Base-by-base conservation (phyloP, 257 asterid species). In the Jaltomata sinuosa region DNA sequence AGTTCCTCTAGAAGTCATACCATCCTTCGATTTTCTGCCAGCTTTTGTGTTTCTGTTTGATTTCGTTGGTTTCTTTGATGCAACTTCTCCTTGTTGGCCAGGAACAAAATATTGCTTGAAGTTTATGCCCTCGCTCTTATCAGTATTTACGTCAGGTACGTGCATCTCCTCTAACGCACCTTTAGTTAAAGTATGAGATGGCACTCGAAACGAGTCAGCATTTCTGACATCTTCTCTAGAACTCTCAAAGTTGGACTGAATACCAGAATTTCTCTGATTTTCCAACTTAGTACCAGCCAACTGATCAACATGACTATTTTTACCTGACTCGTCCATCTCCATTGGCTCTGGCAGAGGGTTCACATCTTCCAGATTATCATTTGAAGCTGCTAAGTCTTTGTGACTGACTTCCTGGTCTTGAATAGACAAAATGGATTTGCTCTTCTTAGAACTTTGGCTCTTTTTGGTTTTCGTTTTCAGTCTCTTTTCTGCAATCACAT, bases 41-140 rank as follows among this genome's bases (percentile, higher is more conserved):
- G 84, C 79, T 54, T 67, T 85, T 57, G 38, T 55, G 34, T 34
- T 34, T 50, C 71, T 79, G 27, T 31, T 62, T 68, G 85, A 79
- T 64, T 68, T 47, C 14, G 53, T 69, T 72, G 78, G 18, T 83
- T 82, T 83, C 79, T 82, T 71, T 65, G 88, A 85, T 62, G 68
- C 54, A 84, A 34, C 87, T 80, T 89, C 85, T 40, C 67, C 81
- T 82, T 83, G 93, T 49, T 89, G 82, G 38, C 83, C 87, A 72
- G 86, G 85, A 83, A 91, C 81, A 89, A 94, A 92, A 87, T 93
- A 92, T 53, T 86, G 81, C 92, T 88, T 90, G 89, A 94, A 94
- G 89, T 92, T 84, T 68, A 94, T 87, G 45, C 85, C 85, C 80
- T 87, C 91, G 8, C 65, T 83, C 87, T 87, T 90, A 85, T 77